Percentiles rank a stretch among this genome's conserved stretches.
phyloP scores from a whole-genome alignment of 192 early-diverging fungal species.

The Umbelopsis ramanniana region DNA sequence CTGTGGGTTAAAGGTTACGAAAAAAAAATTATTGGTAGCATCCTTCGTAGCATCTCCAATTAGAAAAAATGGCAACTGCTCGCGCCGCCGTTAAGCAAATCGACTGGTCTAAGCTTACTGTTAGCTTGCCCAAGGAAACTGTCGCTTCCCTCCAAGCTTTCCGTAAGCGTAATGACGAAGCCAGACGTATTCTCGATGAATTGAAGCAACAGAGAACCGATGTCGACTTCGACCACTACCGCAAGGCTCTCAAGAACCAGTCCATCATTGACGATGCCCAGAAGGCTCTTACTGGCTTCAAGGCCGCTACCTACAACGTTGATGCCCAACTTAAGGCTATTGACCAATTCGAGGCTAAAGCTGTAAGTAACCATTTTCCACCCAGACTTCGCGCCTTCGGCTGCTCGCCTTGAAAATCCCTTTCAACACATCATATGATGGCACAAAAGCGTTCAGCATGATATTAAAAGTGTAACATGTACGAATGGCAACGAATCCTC shows the following conservation, averaged over 20 bases:
- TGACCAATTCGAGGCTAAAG: conserved; percentile 76
- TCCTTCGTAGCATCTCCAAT: conserved; percentile 20
- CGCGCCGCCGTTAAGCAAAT: conserved; percentile 71
- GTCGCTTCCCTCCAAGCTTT: conserved; percentile 83
- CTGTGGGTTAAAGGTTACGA: conserved; percentile 18
- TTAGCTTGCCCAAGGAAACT: conserved; percentile 88
- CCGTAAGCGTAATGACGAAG: conserved; percentile 94
- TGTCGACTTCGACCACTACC: conserved; percentile 91
- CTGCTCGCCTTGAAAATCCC: too few relatives aligned
- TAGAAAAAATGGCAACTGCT: conserved; percentile 46
- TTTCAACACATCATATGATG: not conserved
- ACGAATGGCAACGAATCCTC: not conserved
- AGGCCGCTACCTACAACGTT: conserved; percentile 83
- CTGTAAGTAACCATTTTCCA: conserved; percentile 52
- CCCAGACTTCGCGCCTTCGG: not conserved
- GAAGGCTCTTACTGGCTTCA: conserved; percentile 81
- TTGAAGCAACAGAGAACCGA: conserved; percentile 81
- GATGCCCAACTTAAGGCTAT: conserved; percentile 84
- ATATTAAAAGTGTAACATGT: not conserved
- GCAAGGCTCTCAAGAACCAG: conserved; percentile 88
- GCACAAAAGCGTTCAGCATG: not conserved
- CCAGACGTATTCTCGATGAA: conserved; percentile 78
- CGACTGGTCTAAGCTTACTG: conserved; percentile 88
- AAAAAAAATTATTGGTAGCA: conserved; percentile 12
- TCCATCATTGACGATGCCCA: conserved; percentile 89